phyloP scores from a whole-genome alignment of 2,329 filamentous ascomycete genomes.

The Pseudopyrenochaeta lycopersici region DNA sequence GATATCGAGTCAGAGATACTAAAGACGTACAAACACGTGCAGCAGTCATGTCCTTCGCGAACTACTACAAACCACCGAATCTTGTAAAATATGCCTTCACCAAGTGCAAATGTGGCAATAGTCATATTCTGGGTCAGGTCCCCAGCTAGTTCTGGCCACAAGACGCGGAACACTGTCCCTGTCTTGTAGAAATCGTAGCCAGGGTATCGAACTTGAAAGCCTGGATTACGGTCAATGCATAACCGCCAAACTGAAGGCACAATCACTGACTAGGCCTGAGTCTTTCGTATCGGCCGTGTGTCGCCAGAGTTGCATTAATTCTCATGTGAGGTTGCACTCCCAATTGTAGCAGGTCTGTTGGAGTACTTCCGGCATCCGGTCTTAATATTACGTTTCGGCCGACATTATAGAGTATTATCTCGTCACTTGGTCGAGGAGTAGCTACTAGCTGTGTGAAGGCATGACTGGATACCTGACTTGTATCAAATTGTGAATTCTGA shows the following conservation, averaged over 20 bases:
- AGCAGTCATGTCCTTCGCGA: constrained; percentile 16
- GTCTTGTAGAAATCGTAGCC: constrained; percentile 12
- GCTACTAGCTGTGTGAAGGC: neutral
- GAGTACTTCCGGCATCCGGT: neutral
- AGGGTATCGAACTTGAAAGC: neutral
- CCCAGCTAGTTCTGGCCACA: constrained; percentile 5
- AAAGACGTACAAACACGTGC: constrained; percentile 24
- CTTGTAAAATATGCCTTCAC: constrained; percentile 17
- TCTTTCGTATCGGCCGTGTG: neutral
- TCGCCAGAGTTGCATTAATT: neutral
- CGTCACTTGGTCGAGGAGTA: neutral
- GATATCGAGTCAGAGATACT: no score
- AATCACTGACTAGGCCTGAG: neutral
- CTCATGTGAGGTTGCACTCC: neutral
- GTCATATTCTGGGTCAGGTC: constrained; percentile 11
- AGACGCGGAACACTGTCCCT: constrained; percentile 11
- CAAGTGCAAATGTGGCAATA: constrained; percentile 7
- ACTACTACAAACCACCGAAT: constrained; percentile 33
- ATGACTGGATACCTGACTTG: neutral
- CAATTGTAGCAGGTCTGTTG: neutral
- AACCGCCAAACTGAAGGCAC: no score
- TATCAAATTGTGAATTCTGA: neutral
- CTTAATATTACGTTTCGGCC: neutral
- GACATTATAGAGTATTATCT: neutral
- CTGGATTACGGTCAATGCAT: neutral